These are phyloP conservation scores for Stenocarpella maydis DNA, from an alignment of 2,329 filamentous ascomycete species.

Conservation along the genomic window DNA sequence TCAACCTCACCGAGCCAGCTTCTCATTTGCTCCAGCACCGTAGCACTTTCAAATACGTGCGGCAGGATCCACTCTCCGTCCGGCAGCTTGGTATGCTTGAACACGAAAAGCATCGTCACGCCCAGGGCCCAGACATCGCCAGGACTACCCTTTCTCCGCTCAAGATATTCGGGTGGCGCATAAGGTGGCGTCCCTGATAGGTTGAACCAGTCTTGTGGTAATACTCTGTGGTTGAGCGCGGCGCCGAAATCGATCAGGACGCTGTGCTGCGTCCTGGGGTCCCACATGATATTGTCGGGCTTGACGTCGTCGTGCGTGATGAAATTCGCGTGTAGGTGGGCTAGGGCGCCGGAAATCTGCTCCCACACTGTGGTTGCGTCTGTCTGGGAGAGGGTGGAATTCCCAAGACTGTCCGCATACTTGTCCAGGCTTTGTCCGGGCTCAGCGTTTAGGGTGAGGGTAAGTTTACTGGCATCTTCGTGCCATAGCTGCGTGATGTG, in stretches of 20 bases:
- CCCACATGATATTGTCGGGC: constrained; percentile 36
- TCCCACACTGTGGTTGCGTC: background rate
- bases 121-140: constrained; percentile 36
- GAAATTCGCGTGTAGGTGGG: background rate
- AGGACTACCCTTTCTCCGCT: constrained; percentile 22
- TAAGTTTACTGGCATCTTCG: background rate
- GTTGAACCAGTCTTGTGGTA: constrained; percentile 29
- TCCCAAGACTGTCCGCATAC: background rate
- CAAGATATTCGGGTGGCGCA: constrained; percentile 33
- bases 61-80: constrained; percentile 35
- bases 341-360: constrained; percentile 11
- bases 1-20: background rate
- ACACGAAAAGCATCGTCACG: constrained; percentile 34
- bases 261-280: constrained; percentile 2
- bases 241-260: constrained; percentile 36
- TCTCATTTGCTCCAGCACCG: constrained; percentile 4
- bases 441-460: constrained; percentile 3
- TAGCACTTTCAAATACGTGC: constrained; percentile 16
- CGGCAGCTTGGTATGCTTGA: constrained; percentile 30
- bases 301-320: constrained; percentile 36
- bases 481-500: constrained; percentile 12
- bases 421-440: constrained; percentile 6
- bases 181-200: constrained; percentile 35
- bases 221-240: constrained; percentile 26
- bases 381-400: background rate